These are phyloP conservation scores for Flaveria trinervia DNA, from an alignment of 129 eudicot genomes.

Conservation along the genomic window DNA sequence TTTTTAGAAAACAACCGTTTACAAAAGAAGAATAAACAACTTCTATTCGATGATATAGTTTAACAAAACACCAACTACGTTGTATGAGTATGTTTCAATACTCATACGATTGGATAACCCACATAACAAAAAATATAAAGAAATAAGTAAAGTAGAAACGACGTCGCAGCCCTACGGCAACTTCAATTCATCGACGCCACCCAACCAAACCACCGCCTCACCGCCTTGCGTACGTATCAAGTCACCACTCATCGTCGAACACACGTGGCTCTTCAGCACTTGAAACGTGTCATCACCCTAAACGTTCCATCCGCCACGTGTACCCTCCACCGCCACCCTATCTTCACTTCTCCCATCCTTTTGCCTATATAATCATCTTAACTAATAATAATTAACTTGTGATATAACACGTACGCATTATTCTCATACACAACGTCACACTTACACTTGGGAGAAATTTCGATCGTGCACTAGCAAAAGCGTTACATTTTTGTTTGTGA, in stretches of 20 bases:
- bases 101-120: neutral
- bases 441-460: neutral
- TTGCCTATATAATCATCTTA: neutral
- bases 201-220: conserved; percentile 26
- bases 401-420: no score
- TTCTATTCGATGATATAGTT: no score
- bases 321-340: conserved; percentile 19
- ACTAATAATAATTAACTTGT: no score
- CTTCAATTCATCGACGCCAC: neutral
- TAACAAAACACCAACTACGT: no score
- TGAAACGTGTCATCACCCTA: conserved; percentile 21
- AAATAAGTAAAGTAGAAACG: neutral
- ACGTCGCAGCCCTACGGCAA: conserved; percentile 14
- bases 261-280: conserved; percentile 17
- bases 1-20: no score
- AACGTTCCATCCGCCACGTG: conserved; percentile 23
- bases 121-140: neutral
- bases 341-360: neutral
- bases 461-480: neutral
- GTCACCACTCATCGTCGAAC: neutral
- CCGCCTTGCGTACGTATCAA: neutral
- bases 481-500: neutral
- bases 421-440: no score
- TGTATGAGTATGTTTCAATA: no score
- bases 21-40: no score